Percentiles rank a stretch among this genome's conserved stretches.
phyloP scores from a whole-genome alignment of 2,329 filamentous ascomycete species.

The Ramichloridium luteum region DNA sequence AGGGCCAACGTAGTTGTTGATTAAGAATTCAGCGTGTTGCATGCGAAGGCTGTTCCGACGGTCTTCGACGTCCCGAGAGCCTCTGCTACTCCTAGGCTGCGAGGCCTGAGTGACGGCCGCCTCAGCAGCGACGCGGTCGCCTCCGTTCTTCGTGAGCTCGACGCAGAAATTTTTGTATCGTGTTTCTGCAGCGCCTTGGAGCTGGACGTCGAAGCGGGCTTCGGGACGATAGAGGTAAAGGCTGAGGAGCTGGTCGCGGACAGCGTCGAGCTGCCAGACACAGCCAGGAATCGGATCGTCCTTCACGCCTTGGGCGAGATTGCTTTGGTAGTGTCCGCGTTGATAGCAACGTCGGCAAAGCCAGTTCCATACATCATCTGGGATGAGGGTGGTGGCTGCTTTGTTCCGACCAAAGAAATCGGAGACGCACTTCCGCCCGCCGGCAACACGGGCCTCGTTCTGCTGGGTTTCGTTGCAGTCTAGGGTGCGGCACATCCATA shows the following conservation, averaged over 20 bases:
- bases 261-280: slow-evolving; percentile 11
- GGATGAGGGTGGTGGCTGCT: slow-evolving; percentile 58
- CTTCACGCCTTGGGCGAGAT: background rate
- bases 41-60: slow-evolving; percentile 11
- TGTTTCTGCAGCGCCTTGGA: slow-evolving; percentile 15
- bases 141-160: slow-evolving; percentile 12
- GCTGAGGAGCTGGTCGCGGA: slow-evolving; percentile 17
- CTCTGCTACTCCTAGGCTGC: slow-evolving; percentile 9
- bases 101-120: slow-evolving; percentile 6
- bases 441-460: slow-evolving; percentile 5
- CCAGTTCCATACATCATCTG: slow-evolving; percentile 48
- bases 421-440: slow-evolving; percentile 58
- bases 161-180: slow-evolving; percentile 15
- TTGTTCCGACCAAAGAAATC: slow-evolving; percentile 80
- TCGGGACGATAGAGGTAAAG: slow-evolving; percentile 22
- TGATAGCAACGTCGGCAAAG: slow-evolving; percentile 72
- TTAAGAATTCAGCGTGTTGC: slow-evolving; percentile 15
- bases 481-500: slow-evolving; percentile 10
- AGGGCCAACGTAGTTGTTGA: slow-evolving; percentile 9
- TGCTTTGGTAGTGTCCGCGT: slow-evolving; percentile 29
- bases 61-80: slow-evolving; percentile 5
- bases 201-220: slow-evolving; percentile 19
- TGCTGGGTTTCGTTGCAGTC: slow-evolving; percentile 8
- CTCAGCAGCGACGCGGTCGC: slow-evolving; percentile 10
- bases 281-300: background rate